Conservation (phyloP, 192 early-diverging fungal species). For the Backusella tuberculispora region DNA sequence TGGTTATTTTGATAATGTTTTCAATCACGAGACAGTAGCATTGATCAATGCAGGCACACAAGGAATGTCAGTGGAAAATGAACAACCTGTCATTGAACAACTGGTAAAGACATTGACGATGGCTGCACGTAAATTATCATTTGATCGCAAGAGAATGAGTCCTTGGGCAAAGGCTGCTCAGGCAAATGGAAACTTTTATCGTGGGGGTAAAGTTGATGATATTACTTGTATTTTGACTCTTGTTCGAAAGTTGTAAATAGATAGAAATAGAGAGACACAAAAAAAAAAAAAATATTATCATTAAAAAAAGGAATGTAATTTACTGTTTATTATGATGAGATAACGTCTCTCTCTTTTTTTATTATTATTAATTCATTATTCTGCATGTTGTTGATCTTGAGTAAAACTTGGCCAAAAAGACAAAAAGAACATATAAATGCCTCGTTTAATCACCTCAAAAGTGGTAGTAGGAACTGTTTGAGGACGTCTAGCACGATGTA, state of each 20-base stretch:
- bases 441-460: conserved; percentile 24
- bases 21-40: conserved; percentile 53
- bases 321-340: not conserved
- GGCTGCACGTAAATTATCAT: conserved; percentile 50
- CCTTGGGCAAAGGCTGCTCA: conserved; percentile 57
- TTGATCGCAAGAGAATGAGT: conserved; percentile 53
- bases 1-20: conserved; percentile 68
- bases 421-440: conserved; percentile 26
- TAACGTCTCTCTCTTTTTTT: not conserved
- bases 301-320: not conserved
- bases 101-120: conserved; percentile 56
- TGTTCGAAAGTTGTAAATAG: too few relatives aligned
- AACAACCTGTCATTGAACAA: conserved; percentile 38
- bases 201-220: conserved; percentile 62
- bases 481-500: conserved; percentile 22
- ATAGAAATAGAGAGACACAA: too few relatives aligned
- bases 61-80: not conserved
- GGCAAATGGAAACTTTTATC: conserved; percentile 47
- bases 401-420: conserved; percentile 31
- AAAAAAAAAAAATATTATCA: too few relatives aligned
- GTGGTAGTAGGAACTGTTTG: conserved; percentile 7
- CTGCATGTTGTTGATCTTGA: conserved; percentile 23
- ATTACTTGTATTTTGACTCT: conserved; percentile 61
- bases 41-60: conserved; percentile 48
- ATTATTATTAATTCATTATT: conserved; percentile 11